Conservation (phyloP, 148 eudicot species). For the Nepenthes mirabilis region DNA sequence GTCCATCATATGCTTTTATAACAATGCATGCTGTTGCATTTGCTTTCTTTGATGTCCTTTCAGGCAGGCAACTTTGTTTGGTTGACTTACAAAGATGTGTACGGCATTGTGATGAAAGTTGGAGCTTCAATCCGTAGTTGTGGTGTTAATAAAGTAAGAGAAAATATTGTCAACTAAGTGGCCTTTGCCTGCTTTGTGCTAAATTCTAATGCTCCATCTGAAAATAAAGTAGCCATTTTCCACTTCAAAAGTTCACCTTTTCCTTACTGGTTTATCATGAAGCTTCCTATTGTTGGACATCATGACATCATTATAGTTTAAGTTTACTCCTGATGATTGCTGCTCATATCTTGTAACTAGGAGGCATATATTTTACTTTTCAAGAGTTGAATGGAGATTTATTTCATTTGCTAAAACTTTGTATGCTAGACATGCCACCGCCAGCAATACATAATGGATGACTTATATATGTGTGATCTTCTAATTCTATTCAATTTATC, state of each 20-base stretch:
- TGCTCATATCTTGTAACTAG: no score
- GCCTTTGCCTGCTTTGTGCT: background rate
- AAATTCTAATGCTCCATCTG: background rate
- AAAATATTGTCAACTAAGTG: background rate
- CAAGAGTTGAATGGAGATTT: no score
- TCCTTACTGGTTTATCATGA: no score
- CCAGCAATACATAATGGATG: background rate
- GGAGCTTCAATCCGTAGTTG: slow-evolving; percentile 69
- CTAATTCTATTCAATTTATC: background rate
- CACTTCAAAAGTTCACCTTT: no score
- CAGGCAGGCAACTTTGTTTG: slow-evolving; percentile 68
- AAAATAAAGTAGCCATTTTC: background rate
- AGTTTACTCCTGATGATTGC: no score
- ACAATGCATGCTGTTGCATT: background rate
- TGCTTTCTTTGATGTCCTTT: background rate
- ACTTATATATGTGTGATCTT: background rate
- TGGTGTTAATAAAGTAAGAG: slow-evolving; percentile 49
- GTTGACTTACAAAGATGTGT: slow-evolving; percentile 73
- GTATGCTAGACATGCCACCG: no score
- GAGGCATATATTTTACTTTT: no score
- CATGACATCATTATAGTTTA: no score
- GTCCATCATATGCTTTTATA: background rate
- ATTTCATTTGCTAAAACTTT: no score
- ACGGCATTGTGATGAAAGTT: slow-evolving; percentile 47
- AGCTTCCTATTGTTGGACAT: no score